Base-by-base conservation (phyloP, 306 rosid genomes). In the Lotus japonicus region DNA sequence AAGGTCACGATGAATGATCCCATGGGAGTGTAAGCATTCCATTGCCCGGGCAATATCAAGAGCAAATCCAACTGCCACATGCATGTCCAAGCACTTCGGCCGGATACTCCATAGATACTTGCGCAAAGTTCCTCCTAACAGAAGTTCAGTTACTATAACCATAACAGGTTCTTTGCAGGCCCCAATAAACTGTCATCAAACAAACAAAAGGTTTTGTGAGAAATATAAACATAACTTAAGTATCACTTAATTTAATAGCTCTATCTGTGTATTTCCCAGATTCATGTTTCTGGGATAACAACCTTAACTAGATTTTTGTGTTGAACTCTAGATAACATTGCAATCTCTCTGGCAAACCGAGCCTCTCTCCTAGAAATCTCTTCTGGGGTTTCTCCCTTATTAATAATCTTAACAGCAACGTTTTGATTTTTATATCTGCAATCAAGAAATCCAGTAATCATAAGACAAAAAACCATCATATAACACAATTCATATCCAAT, bases 91-190 rank as follows among this genome's bases (percentile, higher is more conserved):
- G 64, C 77, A 41, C 57, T 73, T 62, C 9, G 71, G 77, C 23
- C 77, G 77, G 51, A 73, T 73, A 70, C 78, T 81, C 84, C 79
- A 73, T 64, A 89, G 77, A 80, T 68, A 81, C 75, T 84, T 89
- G 46, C 92, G 89, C 80, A 89, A 74, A 9, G 96, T 89, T 64
- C 90, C 92, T 9, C 92, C 96, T 36, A 72, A 63, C 45, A 89
- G 85, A 73, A 89, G 83, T 81, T 89, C 96, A 11, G 92, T 89
- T 39, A 86, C 96, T 76, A 89, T 86, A 38, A 89, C 96, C 96
- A 86, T 89, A 57, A 89, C 70, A 62, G 96, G 92, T 64, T 86
- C 88, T 58, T 89, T 89, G 80, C 96, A 86, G 76, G 96, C 96
- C 39, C 96, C 96, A 72, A 86, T 82, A 64, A 89, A 89, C 92